Evolutionary conservation across 2,329 filamentous ascomycete genomes (phyloP).

Genomic region (Metarhizium rileyi): DNA sequence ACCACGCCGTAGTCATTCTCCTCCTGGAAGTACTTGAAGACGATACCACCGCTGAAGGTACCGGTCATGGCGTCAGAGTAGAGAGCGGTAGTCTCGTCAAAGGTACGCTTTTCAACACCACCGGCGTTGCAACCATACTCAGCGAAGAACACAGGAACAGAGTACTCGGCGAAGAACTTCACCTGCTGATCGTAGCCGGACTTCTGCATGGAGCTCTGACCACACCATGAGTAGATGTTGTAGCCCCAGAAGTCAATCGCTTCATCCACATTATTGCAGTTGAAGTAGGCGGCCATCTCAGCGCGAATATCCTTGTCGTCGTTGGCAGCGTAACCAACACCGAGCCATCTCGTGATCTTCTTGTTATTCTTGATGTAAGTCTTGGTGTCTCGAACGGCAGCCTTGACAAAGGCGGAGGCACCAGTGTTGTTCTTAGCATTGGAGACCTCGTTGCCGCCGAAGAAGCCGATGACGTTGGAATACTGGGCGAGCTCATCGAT

Average conservation of each 20-base stretch:
- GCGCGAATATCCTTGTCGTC: slow-evolving; percentile 78
- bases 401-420: slow-evolving; percentile 93
- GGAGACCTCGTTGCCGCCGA: slow-evolving; percentile 95
- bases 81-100: slow-evolving; percentile 75
- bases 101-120: slow-evolving; percentile 59
- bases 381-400: slow-evolving; percentile 93
- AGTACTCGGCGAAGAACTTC: slow-evolving; percentile 79
- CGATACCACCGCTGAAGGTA: slow-evolving; percentile 92
- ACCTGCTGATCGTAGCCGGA: slow-evolving; percentile 80
- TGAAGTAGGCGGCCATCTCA: slow-evolving; percentile 85
- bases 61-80: slow-evolving; percentile 72
- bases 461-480: slow-evolving; percentile 92
- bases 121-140: slow-evolving; percentile 89
- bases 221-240: slow-evolving; percentile 99
- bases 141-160: slow-evolving; percentile 93
- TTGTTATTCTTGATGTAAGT: slow-evolving; percentile 77
- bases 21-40: slow-evolving; percentile 98
- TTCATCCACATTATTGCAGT: slow-evolving; percentile 59
- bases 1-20: slow-evolving; percentile 81
- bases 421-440: slow-evolving; percentile 82
- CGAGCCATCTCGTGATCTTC: slow-evolving; percentile 69
- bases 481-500: slow-evolving; percentile 75
- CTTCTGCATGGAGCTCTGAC: slow-evolving; percentile 61
- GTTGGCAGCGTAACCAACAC: slow-evolving; percentile 93
- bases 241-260: slow-evolving; percentile 98